phyloP scores from a whole-genome alignment of 345 rosid species.

The Streptanthus diversifolius region DNA sequence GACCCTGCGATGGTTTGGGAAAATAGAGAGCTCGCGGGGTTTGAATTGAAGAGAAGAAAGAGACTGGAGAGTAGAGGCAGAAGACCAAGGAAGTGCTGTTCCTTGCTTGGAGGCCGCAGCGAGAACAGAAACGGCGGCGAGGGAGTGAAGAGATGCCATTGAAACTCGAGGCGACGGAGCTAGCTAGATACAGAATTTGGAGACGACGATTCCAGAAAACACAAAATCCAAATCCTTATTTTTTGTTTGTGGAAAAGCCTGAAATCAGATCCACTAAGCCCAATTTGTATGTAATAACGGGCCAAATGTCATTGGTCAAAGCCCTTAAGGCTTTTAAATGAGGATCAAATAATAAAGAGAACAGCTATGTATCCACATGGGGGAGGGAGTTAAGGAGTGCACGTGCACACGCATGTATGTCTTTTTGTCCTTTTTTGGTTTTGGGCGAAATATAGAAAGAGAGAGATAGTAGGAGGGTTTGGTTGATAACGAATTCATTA shows the following conservation, averaged over 20 bases:
- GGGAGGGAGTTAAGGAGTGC: not conserved
- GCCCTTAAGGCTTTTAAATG: not conserved
- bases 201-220: slow-evolving; percentile 23
- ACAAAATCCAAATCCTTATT: too few relatives aligned
- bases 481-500: too few relatives aligned
- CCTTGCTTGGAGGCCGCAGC: slow-evolving; percentile 30
- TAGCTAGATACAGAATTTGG: not conserved
- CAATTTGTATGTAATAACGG: not conserved
- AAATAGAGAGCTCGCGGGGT: slow-evolving; percentile 36
- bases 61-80: slow-evolving; percentile 30
- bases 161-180: slow-evolving; percentile 3
- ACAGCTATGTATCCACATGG: not conserved
- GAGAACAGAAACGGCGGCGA: slow-evolving; percentile 52
- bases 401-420: slow-evolving; percentile 24
- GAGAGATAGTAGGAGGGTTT: not conserved
- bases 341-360: not conserved
- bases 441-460: not conserved
- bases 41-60: slow-evolving; percentile 34
- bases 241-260: not conserved
- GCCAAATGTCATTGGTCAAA: not conserved
- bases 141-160: slow-evolving; percentile 65
- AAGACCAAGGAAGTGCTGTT: slow-evolving; percentile 11
- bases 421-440: not conserved
- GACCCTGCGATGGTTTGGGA: slow-evolving; percentile 27
- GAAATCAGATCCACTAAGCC: not conserved